Evolutionary conservation across 371 early-diverging fungal genomes (phyloP).

Genomic region (Actinomucor elegans): DNA sequence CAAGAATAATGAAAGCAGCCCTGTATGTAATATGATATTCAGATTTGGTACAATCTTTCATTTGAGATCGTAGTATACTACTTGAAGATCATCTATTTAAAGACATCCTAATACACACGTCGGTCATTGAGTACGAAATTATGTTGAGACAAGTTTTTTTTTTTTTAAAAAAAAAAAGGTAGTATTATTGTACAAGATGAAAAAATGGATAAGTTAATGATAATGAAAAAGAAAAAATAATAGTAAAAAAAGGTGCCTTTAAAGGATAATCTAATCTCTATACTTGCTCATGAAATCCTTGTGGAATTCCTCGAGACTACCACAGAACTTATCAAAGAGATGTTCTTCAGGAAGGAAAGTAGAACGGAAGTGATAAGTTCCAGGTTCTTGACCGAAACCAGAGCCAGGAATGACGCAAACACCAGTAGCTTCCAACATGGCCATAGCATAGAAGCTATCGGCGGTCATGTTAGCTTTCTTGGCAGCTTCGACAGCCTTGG

Average conservation of each 20-base stretch:
- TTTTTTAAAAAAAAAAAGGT: not conserved
- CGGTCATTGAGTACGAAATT: too few species aligned
- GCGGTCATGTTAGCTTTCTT: slow-evolving; percentile 62
- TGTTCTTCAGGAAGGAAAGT: slow-evolving; percentile 95
- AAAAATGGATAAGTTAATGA: not conserved
- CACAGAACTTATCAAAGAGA: slow-evolving; percentile 86
- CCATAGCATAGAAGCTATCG: slow-evolving; percentile 88
- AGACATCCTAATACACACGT: too few species aligned
- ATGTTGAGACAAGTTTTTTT: too few species aligned
- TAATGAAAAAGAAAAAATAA: not conserved
- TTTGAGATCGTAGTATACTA: too few species aligned
- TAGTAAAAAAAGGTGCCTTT: too few species aligned
- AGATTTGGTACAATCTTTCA: not conserved
- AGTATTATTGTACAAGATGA: slow-evolving; percentile 1
- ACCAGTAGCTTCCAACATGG: slow-evolving; percentile 91
- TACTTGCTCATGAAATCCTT: slow-evolving; percentile 76
- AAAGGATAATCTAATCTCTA: slow-evolving; percentile 19
- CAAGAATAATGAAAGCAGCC: too few species aligned
- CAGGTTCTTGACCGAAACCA: slow-evolving; percentile 90
- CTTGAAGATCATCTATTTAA: too few species aligned
- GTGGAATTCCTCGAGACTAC: slow-evolving; percentile 77
- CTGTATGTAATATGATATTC: not conserved
- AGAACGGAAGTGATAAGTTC: slow-evolving; percentile 94
- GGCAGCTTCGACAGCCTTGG: slow-evolving; percentile 78
- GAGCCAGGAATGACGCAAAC: slow-evolving; percentile 68